These are phyloP conservation scores for Populus hybrid DNA, from an alignment of 441 rosid species.

Conservation along the genomic window DNA sequence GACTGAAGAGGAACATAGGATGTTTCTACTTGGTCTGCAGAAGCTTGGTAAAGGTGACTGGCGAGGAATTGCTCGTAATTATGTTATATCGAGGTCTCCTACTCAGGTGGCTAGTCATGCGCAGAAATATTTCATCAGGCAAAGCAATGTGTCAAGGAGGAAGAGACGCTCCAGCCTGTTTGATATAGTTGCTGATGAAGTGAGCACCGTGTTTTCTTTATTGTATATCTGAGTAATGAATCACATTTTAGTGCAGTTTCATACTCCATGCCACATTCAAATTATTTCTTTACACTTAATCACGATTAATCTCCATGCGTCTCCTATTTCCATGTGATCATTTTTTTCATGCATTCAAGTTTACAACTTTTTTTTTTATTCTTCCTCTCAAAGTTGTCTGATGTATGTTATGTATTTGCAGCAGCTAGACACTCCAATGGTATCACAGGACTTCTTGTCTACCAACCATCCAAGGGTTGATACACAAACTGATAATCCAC, in stretches of 20 bases:
- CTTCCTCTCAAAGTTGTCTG: neutral
- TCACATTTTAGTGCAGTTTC: neutral
- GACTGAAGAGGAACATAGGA: conserved; percentile 93
- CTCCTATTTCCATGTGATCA: neutral
- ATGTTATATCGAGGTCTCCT: conserved; percentile 78
- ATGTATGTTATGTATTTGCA: conserved; percentile 29
- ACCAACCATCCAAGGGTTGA: conserved; percentile 38
- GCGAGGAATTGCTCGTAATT: conserved; percentile 90
- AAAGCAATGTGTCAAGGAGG: conserved; percentile 58
- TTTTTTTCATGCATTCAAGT: neutral
- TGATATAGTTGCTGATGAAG: conserved; percentile 81
- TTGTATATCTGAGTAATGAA: neutral
- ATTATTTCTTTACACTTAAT: neutral
- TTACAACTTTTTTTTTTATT: neutral
- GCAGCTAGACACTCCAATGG: conserved; percentile 55
- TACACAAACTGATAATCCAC: conserved; percentile 37
- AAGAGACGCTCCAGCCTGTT: conserved; percentile 97
- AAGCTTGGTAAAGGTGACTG: conserved; percentile 95
- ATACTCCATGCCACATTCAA: neutral
- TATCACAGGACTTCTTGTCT: conserved; percentile 50
- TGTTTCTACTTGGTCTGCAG: conserved; percentile 85
- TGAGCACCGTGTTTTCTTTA: conserved; percentile 28
- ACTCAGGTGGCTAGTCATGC: conserved; percentile 99
- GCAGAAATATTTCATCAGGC: conserved; percentile 90
- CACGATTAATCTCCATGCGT: neutral